Conservation (phyloP, 1,284 basidiomycete species). For the Naganishia albida region DNA sequence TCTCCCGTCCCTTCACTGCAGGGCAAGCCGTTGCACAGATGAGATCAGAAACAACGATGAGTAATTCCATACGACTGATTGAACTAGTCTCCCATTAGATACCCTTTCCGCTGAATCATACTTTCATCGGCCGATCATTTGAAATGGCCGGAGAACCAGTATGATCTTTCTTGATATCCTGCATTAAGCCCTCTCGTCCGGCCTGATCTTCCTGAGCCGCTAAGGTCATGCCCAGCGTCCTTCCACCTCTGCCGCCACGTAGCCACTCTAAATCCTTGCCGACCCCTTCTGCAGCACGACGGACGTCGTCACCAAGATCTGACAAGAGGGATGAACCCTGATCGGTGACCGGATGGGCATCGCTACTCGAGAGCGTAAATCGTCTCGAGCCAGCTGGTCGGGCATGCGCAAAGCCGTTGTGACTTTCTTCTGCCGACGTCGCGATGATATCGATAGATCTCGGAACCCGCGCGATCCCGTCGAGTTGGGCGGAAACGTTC, state of each 20-base stretch:
- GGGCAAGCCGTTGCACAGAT: no score
- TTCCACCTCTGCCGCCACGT: slow-evolving; percentile 17
- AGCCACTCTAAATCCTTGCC: slow-evolving; percentile 25
- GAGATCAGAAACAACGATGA: no score
- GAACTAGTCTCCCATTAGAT: no score
- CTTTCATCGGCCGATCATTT: background rate
- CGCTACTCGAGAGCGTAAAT: background rate
- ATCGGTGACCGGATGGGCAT: background rate
- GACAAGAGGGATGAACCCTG: background rate
- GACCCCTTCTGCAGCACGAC: slow-evolving; percentile 18
- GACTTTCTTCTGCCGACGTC: slow-evolving; percentile 2
- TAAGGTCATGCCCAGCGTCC: slow-evolving; percentile 20
- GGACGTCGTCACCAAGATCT: slow-evolving; percentile 25
- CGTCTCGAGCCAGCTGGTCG: background rate
- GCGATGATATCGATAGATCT: slow-evolving; percentile 12
- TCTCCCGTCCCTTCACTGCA: no score
- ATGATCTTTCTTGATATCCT: slow-evolving; percentile 5
- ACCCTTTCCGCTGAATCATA: background rate
- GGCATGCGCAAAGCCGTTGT: background rate
- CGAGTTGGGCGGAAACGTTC: background rate
- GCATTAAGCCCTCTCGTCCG: slow-evolving; percentile 19
- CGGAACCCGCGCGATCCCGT: background rate
- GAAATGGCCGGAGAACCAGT: slow-evolving; percentile 11
- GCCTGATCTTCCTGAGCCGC: slow-evolving; percentile 3
- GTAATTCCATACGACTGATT: no score